Percentiles rank a stretch among this genome's conserved stretches.
Evolutionary conservation across 345 rosid genomes (phyloP).

Genomic region (Eucalyptus cladocalyx): DNA sequence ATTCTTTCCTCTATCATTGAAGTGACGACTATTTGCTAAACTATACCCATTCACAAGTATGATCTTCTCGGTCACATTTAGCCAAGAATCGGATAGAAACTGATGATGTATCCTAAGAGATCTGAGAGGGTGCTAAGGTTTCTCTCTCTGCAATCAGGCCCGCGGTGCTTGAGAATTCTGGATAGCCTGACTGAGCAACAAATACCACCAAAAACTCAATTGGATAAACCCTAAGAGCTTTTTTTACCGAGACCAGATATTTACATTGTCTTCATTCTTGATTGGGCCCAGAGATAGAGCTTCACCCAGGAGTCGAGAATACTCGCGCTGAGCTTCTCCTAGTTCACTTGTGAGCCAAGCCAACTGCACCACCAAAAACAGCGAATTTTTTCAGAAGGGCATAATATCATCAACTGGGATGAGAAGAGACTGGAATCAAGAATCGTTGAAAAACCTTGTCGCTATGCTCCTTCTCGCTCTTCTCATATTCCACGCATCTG

Average conservation of each 20-base stretch:
- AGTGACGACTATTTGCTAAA: background rate
- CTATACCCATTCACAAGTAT: background rate
- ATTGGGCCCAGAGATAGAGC: slow-evolving; percentile 17
- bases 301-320: slow-evolving; percentile 26
- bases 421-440: background rate
- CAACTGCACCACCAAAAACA: slow-evolving; percentile 21
- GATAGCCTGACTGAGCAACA: background rate
- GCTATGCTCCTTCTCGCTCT: slow-evolving; percentile 38
- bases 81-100: background rate
- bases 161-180: background rate
- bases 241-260: background rate
- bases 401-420: background rate
- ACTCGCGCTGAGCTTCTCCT: slow-evolving; percentile 18
- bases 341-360: slow-evolving; percentile 35
- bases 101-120: background rate
- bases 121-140: background rate
- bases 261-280: slow-evolving; percentile 14
- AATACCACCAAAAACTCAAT: background rate
- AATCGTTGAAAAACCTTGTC: slow-evolving; percentile 31
- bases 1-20: background rate
- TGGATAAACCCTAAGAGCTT: background rate
- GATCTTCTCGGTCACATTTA: background rate
- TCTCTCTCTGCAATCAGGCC: background rate
- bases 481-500: slow-evolving; percentile 65
- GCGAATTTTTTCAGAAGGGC: background rate